Evolutionary conservation across 306 rosid species (phyloP).

Genomic region (Sicyos edulis): DNA sequence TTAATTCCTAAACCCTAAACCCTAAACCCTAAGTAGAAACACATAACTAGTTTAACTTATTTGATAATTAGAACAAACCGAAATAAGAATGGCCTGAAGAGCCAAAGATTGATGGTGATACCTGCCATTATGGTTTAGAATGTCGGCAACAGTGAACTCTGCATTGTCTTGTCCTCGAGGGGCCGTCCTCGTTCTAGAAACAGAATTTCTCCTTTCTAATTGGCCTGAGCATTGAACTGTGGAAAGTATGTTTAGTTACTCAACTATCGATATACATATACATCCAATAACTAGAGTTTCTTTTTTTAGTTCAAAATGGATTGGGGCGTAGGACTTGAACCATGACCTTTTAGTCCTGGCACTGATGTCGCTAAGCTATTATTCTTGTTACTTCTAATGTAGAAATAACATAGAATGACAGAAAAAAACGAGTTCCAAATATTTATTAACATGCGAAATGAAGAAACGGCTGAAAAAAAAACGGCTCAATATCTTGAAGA

Average conservation of each 20-base stretch:
- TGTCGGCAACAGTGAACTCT: slow-evolving; percentile 28
- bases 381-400: neutral
- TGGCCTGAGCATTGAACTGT: slow-evolving; percentile 16
- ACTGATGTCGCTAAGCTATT: too few species aligned
- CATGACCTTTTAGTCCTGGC: too few species aligned
- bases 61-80: neutral
- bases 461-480: neutral
- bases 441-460: neutral
- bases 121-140: slow-evolving; percentile 27
- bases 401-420: neutral
- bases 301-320: too few species aligned
- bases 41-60: too few species aligned
- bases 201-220: slow-evolving; percentile 25
- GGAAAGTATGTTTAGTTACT: neutral
- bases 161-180: neutral
- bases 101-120: slow-evolving; percentile 18
- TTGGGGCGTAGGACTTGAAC: too few species aligned
- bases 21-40: too few species aligned
- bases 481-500: neutral
- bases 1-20: too few species aligned
- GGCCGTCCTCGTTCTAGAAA: neutral
- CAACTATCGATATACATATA: neutral
- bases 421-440: neutral
- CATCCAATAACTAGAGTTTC: neutral
- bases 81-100: neutral